Evolutionary conservation across 139 green algal species (phyloP), one percentile per base, ranked within the genome.

Genomic region (Auxenochlorella protothecoides): DNA sequence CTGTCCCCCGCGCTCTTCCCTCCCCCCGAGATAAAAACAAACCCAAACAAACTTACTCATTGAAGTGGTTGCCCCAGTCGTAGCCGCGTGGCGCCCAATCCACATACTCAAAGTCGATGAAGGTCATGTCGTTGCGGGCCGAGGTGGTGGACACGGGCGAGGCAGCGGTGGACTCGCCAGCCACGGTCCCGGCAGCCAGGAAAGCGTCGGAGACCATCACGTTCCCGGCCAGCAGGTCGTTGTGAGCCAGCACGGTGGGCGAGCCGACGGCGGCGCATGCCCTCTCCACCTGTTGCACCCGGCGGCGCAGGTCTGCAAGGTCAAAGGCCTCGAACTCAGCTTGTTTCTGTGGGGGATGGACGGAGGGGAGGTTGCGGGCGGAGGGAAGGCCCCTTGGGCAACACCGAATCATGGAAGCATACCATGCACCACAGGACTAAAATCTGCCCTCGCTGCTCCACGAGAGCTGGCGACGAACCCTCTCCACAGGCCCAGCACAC

Each of bases 41-140:
- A 53, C 53, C 2, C 13, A 64, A 55, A 27, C 15, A n/a, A 2
- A 66, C 68, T 74, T 11, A 72, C 81, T 99, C 95, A 70, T 88
- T 92, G 82, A 97, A 99, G 72, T 99, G 92, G 81, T 99, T 99
- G 52, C 87, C 91, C 16, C 79, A 80, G 77, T 97, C 92, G 75
- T 91, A 96, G 5, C 91, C 93, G 9, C 83, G 81, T 64, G 85
- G 89, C 11, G 82, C 87, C 66, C 85, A 89, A 4, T 59, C 74
- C 5, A 79, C 82, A 75, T 99, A 99, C 83, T 99, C 94, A 81
- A 96, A 98, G 81, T 98, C 93, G 55, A 98, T 97, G 69, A 98
- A 88, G 0, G 69, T 79, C 73, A 83, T 72, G 5, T 3, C 59
- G 0, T 44, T 52, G 27, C 27, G 27, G 27, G 27, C 27, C 27